phyloP scores from a whole-genome alignment of 2,329 filamentous ascomycete species.

The Hymenoscyphus linearis region DNA sequence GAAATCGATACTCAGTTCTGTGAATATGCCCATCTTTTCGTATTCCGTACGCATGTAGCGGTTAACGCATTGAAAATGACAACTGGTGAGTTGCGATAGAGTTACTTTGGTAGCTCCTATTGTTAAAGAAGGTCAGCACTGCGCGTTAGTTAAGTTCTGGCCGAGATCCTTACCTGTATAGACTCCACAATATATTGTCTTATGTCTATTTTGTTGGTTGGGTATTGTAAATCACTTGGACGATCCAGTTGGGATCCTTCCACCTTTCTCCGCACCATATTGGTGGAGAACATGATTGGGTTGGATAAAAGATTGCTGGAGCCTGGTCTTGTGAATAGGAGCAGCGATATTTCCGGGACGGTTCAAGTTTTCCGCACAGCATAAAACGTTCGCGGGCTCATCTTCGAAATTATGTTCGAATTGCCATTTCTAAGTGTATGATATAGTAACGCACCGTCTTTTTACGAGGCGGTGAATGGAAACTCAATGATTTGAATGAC shows the following conservation, averaged over 20 bases:
- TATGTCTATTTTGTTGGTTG: constrained; percentile 60
- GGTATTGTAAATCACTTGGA: constrained; percentile 61
- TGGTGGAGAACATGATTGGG: constrained; percentile 75
- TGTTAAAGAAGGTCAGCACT: constrained; percentile 64
- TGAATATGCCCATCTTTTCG: constrained; percentile 40
- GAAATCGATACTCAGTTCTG: too few species aligned
- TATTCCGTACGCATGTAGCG: too few species aligned
- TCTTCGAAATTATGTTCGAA: constrained; percentile 76
- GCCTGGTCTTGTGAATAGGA: constrained; percentile 73
- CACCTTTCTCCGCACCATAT: constrained; percentile 72
- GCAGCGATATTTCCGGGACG: constrained; percentile 63
- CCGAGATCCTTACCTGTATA: constrained; percentile 75
- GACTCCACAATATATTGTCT: constrained; percentile 83
- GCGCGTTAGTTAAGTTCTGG: constrained; percentile 58
- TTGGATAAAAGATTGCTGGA: constrained; percentile 67
- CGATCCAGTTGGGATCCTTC: constrained; percentile 67
- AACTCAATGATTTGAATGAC: constrained; percentile 60
- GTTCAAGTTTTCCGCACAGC: constrained; percentile 64
- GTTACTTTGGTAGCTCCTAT: constrained; percentile 56
- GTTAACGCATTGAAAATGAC: too few species aligned
- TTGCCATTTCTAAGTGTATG: constrained; percentile 74
- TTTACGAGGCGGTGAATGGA: constrained; percentile 43
- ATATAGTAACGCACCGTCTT: constrained; percentile 48
- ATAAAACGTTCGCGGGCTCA: constrained; percentile 66
- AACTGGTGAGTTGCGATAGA: neutral